Base-by-base conservation (phyloP, 1,284 basidiomycete genomes). In the Cryptococcus neoformans region DNA sequence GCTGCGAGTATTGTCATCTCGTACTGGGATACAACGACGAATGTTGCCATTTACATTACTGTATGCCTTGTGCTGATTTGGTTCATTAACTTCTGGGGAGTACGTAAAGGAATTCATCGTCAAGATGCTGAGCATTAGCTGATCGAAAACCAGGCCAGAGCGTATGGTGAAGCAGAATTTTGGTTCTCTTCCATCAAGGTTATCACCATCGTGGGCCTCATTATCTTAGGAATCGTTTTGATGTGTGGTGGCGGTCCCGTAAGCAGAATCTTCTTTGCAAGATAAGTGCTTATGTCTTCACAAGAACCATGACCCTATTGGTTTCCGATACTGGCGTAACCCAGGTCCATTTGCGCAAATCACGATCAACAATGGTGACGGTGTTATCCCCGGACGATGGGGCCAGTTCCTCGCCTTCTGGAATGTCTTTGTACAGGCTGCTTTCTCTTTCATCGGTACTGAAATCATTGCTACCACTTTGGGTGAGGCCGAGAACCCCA, bases 381-480 rank as follows among this genome's bases (percentile, higher is more conserved):
- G 46, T 6, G 53, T 57, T 11, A 63, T 74, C 39, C 45, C 44
- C 1, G 72, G 73, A 7, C 12, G 39, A 37, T 73, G 69, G 68
- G 86, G 87, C 64, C 80, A 83, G 21, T 90, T 87, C 80, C 80
- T 90, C 28, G 87, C 81, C 14, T 83, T 90, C 65, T 76, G 89
- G 53, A 81, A 57, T 53, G 85, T 86, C 28, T 74, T 90, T 49
- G 83, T 89, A 21, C 87, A 89, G 70, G 88, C 90, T 10, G 87
- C 86, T 2, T 93, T 90, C 81, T 89, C 88, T 2, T 89, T 87
- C 81, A 85, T 89, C 69, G 89, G 87, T 57, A 87, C 90, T 78
- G 90, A 93, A 68, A 81, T 92, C 58, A 86, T 92, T 51, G 87
- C 87, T 6, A 84, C 89, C n/a, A 76, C 77, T 7, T 80, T 87